These are phyloP conservation scores for Articulospora tetracladia DNA, from an alignment of 495 filamentous ascomycete species.

Conservation along the genomic window DNA sequence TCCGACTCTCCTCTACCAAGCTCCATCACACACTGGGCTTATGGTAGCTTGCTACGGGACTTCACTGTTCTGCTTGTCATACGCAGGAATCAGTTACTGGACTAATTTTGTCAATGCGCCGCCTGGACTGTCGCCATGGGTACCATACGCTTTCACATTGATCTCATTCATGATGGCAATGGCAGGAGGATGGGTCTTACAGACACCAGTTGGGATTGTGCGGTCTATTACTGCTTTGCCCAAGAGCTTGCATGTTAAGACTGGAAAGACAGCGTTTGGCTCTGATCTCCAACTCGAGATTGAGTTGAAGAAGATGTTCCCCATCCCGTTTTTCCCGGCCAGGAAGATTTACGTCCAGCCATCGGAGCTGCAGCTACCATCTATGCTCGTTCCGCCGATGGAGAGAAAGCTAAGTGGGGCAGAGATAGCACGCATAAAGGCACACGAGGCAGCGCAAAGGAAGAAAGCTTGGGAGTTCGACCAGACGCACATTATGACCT, in stretches of 20 bases:
- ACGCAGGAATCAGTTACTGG: constrained; percentile 52
- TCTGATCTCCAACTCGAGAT: constrained; percentile 23
- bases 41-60: constrained; percentile 51
- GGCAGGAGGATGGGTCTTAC: constrained; percentile 42
- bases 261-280: not conserved
- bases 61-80: constrained; percentile 52
- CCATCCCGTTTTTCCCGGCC: constrained; percentile 22
- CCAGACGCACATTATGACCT: constrained; percentile 41
- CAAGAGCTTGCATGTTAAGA: not conserved
- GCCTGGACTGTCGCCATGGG: constrained; percentile 35
- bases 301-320: constrained; percentile 23
- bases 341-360: constrained; percentile 21
- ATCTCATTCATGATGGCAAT: constrained; percentile 40
- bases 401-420: not conserved
- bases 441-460: constrained; percentile 27
- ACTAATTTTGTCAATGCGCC: constrained; percentile 38
- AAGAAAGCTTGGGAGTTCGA: constrained; percentile 31
- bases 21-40: constrained; percentile 57
- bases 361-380: constrained; percentile 8
- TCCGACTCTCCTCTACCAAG: constrained; percentile 54
- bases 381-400: constrained; percentile 1
- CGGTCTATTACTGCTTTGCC: constrained; percentile 33
- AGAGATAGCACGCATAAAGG: constrained; percentile 24
- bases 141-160: constrained; percentile 39
- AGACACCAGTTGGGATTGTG: constrained; percentile 38